Evolutionary conservation across 2,329 filamentous ascomycete genomes (phyloP), one percentile per base, ranked within the genome.

Genomic region (Monilinia aucupariae): DNA sequence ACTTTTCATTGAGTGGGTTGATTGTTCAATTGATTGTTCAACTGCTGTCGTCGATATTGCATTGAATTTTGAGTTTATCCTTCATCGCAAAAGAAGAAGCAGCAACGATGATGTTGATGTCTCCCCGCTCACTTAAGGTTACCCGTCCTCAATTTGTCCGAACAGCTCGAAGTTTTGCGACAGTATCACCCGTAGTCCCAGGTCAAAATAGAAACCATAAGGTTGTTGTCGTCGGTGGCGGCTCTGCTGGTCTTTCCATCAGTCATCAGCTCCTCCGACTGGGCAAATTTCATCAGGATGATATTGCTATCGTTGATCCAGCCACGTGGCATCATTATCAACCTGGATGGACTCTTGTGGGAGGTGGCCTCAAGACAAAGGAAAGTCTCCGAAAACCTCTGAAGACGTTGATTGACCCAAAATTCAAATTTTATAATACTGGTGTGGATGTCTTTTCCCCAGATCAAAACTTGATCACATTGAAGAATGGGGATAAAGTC

Each of bases 281-380:
- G 0, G 84, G 83, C 50, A 79, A 79, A 32, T 88, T 87, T 69
- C 67, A 73, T 0, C 75, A 78, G 50, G 77, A 84, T 39, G 86
- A 89, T 64, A 86, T 89, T 65, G 85, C 86, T 34, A 69, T 89
- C 32, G 75, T 89, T 50, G 86, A 89, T 66, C 86, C 86, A 0
- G 79, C 85, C 0, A 71, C 75, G 67, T 85, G 80, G 78, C 85
- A 89, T 71, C 79, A 89, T 75, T 89, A 88, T 72, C 86, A 89
- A 73, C 85, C 86, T 0, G 86, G 86, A 61, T 89, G 85, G 85
- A 89, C 86, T 2, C 77, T 89, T 1, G 86, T 88, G 2, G 86
- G 85, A 50, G 85, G 83, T 47, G 86, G 86, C 4, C 77, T 89
- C 47, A 88, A 88, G 74, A 80, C 77, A 53, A 85, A 85, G 71